Evolutionary conservation across 192 early-diverging fungal genomes (phyloP).

Genomic region (Tieghemiomyces parasiticus): DNA sequence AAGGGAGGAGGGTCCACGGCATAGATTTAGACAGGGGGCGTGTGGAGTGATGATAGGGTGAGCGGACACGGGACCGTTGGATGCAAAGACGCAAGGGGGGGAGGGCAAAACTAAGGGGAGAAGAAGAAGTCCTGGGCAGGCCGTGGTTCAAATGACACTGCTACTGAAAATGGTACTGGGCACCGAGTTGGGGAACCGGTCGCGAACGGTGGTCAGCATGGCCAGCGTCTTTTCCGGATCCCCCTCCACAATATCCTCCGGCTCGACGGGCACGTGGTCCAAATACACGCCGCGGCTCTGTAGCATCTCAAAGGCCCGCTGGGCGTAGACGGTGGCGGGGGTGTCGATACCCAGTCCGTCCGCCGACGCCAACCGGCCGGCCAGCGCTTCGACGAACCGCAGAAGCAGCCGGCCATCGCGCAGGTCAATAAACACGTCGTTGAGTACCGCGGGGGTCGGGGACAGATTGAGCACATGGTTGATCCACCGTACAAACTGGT

Average conservation of each 20-base stretch:
- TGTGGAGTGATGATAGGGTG: no score
- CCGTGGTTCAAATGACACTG: conserved; percentile 1
- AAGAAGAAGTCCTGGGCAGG: no score
- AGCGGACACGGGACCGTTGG: no score
- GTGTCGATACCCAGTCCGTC: background rate
- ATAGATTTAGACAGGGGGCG: no score
- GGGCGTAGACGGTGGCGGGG: background rate
- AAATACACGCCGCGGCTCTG: background rate
- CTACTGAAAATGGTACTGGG: conserved; percentile 5
- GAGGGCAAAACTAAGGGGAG: no score
- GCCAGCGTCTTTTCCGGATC: background rate
- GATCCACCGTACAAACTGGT: conserved; percentile 8
- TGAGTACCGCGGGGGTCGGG: background rate
- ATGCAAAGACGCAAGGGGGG: no score
- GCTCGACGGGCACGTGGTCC: background rate
- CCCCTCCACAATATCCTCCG: conserved; percentile 2
- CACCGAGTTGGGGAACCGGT: conserved; percentile 11
- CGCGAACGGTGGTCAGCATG: background rate
- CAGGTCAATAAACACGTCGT: background rate
- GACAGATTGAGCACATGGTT: conserved; percentile 2
- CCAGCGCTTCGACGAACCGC: background rate
- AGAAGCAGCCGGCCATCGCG: background rate
- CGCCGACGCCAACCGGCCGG: background rate
- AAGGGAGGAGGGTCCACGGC: no score
- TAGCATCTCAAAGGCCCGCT: background rate